Evolutionary conservation across 225 moss, liverwort and hornwort genomes (phyloP), one percentile per base, ranked within the genome.

Genomic region (Straminergon stramineum): DNA sequence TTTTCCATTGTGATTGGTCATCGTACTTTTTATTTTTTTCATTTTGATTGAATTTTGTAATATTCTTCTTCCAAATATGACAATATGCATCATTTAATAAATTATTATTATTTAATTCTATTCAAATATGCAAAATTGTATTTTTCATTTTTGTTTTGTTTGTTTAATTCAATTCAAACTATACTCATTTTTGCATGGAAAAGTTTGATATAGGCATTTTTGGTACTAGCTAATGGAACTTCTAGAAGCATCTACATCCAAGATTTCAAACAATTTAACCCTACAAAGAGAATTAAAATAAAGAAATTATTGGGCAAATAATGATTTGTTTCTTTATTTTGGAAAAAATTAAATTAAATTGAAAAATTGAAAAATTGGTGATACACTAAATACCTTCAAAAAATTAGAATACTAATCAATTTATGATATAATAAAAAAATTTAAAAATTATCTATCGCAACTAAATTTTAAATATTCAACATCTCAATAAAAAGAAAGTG

Each of bases 281-380:
- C 1, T 11, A 0, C 1, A 18, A 0, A 48, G 17, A 48, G 2
- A 74, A 17, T 6, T n/a, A n/a, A n/a, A n/a, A n/a, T n/a, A n/a
- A n/a, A n/a, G n/a, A n/a, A n/a, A n/a, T n/a, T n/a, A n/a, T n/a
- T n/a, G n/a, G n/a, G n/a, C n/a, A n/a, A n/a, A 79, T 37, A 79
- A n/a, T 57, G 1, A 37, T 2, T 16, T 26, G 0, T 0, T 16
- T 10, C 16, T 37, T 37, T 15, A 6, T 16, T 56, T 56, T 10
- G 4, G 37, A 23, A 2, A 13, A 77, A 53, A 14, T 2, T 1
- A 34, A 20, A 32, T 32, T 11, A 34, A 52, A 11, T 2, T 1
- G 0, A 34, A 53, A 76, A 2, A 12, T 3, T 5, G 1, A 21
- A 53, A 32, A 37, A 3, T 28, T 51, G 2, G 5, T 55, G 8